Evolutionary conservation across 768 basidiomycete species (phyloP), one percentile per base, ranked within the genome.

Genomic region (Paxillus involutus): DNA sequence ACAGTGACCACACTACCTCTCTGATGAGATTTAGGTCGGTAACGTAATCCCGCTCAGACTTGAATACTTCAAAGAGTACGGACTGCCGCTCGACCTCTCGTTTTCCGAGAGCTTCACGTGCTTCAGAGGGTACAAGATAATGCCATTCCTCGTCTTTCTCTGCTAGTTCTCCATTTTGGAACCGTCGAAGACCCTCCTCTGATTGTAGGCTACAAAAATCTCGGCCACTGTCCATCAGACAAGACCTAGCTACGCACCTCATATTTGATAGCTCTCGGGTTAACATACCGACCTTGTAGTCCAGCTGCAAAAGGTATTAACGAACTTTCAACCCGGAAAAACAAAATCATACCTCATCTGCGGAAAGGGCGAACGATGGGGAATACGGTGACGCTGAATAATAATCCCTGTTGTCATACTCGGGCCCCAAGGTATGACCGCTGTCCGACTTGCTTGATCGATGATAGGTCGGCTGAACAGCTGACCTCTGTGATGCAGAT

Each of bases 11-110:
- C 56, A 68, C 30, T 56, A 91, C 91, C 67, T 90, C 79, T 73
- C 83, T 71, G 58, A 89, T 72, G 53, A 85, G 68, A 63, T 85
- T 78, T 46, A 99, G 71, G 71, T 98, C 96, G 30, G 80, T 69
- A 11, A 94, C 88, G 67, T 97, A 98, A 55, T 93, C 88, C 57
- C 85, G 80, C 73, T 99, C 97, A 0, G 88, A 85, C 68, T 91
- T 88, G 70, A 98, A 86, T 21, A 96, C 73, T 67, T 98, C 95
- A 60, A 94, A 95, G 6, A 99, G 79, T 37, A 85, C 83, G 24
- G 85, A 89, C 68, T 98, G 94, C 43, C 94, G 80, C 53, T 88
- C 83, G 19, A 94, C 85, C 67, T 97, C 94, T 47, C 81, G 69
- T 64, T 86, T 83, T 24, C 86, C 84, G 3, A 98, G 71, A 0